phyloP scores from a whole-genome alignment of 2,329 filamentous ascomycete genomes.

The Tolypocladium amazonense region DNA sequence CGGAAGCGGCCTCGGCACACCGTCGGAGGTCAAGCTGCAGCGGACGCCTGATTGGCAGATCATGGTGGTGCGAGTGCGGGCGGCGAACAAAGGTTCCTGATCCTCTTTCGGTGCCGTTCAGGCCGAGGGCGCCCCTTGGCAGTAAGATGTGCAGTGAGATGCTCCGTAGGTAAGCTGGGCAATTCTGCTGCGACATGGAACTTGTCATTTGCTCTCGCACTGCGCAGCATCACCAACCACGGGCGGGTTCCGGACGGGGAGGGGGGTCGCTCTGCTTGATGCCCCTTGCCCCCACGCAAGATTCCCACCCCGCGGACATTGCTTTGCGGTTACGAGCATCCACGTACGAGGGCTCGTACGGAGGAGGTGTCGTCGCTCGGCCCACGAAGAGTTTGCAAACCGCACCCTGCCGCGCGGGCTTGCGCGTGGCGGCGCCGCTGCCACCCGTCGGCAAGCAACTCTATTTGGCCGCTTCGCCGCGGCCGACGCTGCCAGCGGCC shows the following conservation, averaged over 20 bases:
- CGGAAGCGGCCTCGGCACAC: neutral
- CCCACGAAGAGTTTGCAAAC: neutral
- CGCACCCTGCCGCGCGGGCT: neutral
- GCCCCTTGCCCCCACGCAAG: neutral
- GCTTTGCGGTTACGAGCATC: too few species aligned
- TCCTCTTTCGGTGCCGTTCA: neutral
- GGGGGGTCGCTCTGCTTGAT: neutral
- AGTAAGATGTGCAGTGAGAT: too few species aligned
- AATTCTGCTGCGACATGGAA: neutral
- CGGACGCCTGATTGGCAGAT: neutral
- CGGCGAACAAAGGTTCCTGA: slow-evolving; percentile 1
- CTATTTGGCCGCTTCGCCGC: neutral
- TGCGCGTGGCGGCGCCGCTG: neutral
- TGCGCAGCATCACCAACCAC: neutral
- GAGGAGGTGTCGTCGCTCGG: too few species aligned
- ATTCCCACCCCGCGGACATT: neutral
- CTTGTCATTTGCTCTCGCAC: too few species aligned
- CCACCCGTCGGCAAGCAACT: neutral
- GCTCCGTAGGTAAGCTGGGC: neutral
- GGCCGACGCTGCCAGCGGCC: neutral
- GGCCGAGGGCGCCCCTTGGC: neutral
- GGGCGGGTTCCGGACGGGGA: too few species aligned
- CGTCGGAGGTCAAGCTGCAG: neutral
- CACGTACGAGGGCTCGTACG: too few species aligned
- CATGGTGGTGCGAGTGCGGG: neutral